Conservation (phyloP, 2,329 filamentous ascomycete genomes). For the Hymenoscyphus linearis region DNA sequence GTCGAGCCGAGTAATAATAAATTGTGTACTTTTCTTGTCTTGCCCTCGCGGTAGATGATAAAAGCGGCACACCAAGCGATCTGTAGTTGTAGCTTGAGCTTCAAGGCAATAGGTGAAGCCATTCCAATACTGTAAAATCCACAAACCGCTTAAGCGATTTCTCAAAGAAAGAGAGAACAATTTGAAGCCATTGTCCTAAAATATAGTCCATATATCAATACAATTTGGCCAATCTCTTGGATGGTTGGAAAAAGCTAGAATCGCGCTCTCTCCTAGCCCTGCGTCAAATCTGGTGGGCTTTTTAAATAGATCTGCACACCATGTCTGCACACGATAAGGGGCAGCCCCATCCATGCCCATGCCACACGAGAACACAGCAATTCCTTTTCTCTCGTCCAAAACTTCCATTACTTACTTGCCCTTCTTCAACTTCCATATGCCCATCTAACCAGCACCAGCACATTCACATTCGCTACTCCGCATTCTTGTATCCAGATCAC, state of each 20-base stretch:
- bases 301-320: slow-evolving; percentile 31
- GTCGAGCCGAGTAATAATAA: slow-evolving; percentile 11
- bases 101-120: too few relatives aligned
- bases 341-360: slow-evolving; percentile 11
- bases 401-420: slow-evolving; percentile 2
- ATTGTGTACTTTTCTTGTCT: slow-evolving; percentile 21
- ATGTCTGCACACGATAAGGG: slow-evolving; percentile 27
- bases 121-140: too few relatives aligned
- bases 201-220: too few relatives aligned
- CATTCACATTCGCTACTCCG: slow-evolving; percentile 21
- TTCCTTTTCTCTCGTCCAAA: slow-evolving; percentile 7
- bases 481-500: slow-evolving; percentile 23
- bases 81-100: too few relatives aligned
- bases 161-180: too few relatives aligned
- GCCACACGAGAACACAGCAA: slow-evolving; percentile 16
- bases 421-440: slow-evolving; percentile 12
- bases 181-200: too few relatives aligned
- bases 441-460: slow-evolving; percentile 20
- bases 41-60: background rate
- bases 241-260: too few relatives aligned
- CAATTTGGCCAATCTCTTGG: too few relatives aligned
- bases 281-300: slow-evolving; percentile 17
- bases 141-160: too few relatives aligned
- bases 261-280: slow-evolving; percentile 13
- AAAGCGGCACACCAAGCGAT: background rate